Conservation (phyloP, 139 green algal genomes). For the Desmodesmus armatus region DNA sequence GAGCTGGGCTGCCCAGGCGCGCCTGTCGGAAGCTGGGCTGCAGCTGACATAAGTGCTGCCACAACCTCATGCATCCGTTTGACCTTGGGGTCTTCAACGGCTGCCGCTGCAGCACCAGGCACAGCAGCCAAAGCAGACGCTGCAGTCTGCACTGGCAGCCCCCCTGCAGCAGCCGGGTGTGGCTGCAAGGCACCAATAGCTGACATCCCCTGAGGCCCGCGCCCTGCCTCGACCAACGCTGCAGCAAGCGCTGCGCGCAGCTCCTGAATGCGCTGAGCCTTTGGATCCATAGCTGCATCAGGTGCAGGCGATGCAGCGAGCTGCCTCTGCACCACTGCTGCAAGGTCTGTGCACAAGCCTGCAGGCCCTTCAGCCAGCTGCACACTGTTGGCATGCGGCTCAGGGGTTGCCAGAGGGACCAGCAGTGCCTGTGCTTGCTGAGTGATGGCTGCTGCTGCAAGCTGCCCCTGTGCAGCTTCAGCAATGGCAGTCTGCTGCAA, state of each 20-base stretch:
- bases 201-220: background rate
- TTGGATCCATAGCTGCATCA: too few relatives aligned
- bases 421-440: constrained; percentile 2
- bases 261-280: constrained; percentile 55
- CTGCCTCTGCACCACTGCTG: background rate
- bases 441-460: constrained; percentile 16
- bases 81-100: constrained; percentile 29
- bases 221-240: constrained; percentile 31
- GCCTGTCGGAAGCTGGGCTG: background rate
- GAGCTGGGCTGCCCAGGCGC: background rate
- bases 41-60: background rate
- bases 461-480: constrained; percentile 33
- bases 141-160: too few relatives aligned
- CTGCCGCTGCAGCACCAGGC: background rate
- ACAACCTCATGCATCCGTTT: constrained; percentile 12
- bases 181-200: too few relatives aligned
- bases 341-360: background rate
- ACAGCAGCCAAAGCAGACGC: too few relatives aligned
- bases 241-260: constrained; percentile 49
- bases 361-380: background rate
- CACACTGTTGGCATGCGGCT: background rate
- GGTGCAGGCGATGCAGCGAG: background rate
- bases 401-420: background rate
- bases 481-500: constrained; percentile 38
- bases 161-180: too few relatives aligned